Conservation (phyloP, 805 yeast species). For the Yamadazyma insecticola region DNA sequence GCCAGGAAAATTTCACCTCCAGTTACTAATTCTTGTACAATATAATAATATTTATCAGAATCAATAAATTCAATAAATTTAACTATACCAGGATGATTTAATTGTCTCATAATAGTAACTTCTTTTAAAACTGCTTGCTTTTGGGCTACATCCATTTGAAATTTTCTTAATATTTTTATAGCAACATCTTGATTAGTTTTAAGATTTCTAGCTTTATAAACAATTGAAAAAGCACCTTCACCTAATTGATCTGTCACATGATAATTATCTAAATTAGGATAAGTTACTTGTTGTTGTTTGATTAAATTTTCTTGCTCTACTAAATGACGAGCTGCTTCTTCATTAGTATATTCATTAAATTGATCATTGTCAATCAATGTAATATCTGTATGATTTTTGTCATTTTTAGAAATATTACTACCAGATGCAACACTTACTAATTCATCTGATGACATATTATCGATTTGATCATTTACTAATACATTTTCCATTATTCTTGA, state of each 20-base stretch:
- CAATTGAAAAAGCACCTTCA: slow-evolving; percentile 80
- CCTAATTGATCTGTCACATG: slow-evolving; percentile 53
- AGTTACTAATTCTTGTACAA: slow-evolving; percentile 65
- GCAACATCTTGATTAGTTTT: slow-evolving; percentile 42
- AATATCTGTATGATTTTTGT: too few species aligned
- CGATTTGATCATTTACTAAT: too few species aligned
- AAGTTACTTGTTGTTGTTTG: slow-evolving; percentile 17
- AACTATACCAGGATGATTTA: slow-evolving; percentile 62
- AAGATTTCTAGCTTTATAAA: slow-evolving; percentile 52
- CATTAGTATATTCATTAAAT: slow-evolving; percentile 13
- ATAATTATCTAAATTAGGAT: slow-evolving; percentile 39
- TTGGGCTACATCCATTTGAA: slow-evolving; percentile 58
- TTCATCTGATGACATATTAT: too few species aligned
- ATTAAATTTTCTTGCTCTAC: slow-evolving; percentile 32
- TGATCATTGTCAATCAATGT: too few species aligned
- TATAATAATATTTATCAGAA: slow-evolving; percentile 55
- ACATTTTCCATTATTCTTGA: too few species aligned
- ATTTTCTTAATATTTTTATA: slow-evolving; percentile 61
- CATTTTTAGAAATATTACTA: too few species aligned
- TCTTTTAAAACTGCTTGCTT: slow-evolving; percentile 74
- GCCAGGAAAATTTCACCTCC: slow-evolving; percentile 78
- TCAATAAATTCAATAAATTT: slow-evolving; percentile 63
- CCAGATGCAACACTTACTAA: too few species aligned
- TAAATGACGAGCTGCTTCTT: slow-evolving; percentile 27
- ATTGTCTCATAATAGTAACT: slow-evolving; percentile 67